These are phyloP conservation scores for Solanum hybrid DNA, from an alignment of 305 asterid species.

Conservation along the genomic window DNA sequence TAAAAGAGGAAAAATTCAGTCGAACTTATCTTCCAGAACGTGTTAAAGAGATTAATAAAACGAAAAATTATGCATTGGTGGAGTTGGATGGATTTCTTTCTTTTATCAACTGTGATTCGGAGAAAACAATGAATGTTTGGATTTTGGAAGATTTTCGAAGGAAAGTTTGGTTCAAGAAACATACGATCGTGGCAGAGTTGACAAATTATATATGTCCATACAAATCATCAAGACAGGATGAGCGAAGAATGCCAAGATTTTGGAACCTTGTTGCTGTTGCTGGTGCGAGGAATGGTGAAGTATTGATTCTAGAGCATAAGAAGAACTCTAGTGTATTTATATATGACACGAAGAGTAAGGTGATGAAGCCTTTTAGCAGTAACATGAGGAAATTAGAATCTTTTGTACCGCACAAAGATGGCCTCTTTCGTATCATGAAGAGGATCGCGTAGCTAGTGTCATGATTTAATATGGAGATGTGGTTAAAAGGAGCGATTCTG, in stretches of 20 bases:
- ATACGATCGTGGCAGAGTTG: not conserved
- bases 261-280: constrained; percentile 7
- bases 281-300: not conserved
- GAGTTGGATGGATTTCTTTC: constrained; percentile 8
- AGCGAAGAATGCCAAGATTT: not conserved
- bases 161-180: constrained; percentile 14
- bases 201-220: not conserved
- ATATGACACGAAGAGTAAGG: not conserved
- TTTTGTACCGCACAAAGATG: not conserved
- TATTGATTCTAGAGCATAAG: not conserved
- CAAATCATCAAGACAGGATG: not conserved
- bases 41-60: not conserved
- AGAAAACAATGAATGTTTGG: not conserved
- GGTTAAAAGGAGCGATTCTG: not conserved
- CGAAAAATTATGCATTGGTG: not conserved
- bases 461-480: not conserved
- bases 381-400: not conserved
- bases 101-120: not conserved
- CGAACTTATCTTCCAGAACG: not conserved
- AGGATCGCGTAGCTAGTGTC: not conserved
- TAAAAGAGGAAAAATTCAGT: not conserved
- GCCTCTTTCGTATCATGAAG: not conserved
- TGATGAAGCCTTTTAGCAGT: constrained; percentile 1
- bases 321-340: not conserved
- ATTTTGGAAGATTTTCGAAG: constrained; percentile 1